A percentile compares a stretch with the other conserved stretches of the same genome.
These are phyloP conservation scores for Cyphellophora europaea DNA, from an alignment of 2,329 filamentous ascomycete genomes.

Conservation along the genomic window DNA sequence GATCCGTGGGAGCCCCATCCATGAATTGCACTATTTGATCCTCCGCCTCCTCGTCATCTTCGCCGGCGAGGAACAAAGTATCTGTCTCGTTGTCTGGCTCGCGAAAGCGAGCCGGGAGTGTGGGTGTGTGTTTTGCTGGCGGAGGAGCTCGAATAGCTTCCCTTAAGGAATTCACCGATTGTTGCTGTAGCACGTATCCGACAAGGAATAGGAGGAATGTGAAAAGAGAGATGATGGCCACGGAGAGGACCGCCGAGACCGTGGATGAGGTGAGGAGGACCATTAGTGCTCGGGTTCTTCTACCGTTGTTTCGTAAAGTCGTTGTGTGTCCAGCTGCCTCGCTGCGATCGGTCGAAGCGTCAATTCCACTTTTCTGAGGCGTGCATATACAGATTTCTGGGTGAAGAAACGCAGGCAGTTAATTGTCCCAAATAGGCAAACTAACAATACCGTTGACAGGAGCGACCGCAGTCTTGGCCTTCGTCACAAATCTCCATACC, in stretches of 20 bases:
- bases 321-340: too few relatives aligned
- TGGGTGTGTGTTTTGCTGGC: constrained; percentile 21
- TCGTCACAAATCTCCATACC: not conserved
- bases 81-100: constrained; percentile 11
- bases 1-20: not conserved
- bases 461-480: too few relatives aligned
- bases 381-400: too few relatives aligned
- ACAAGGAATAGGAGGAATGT: constrained; percentile 77
- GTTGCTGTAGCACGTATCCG: constrained; percentile 80
- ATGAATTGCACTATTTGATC: not conserved
- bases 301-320: too few relatives aligned
- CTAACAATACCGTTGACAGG: too few relatives aligned
- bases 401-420: too few relatives aligned
- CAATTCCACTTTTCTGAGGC: too few relatives aligned
- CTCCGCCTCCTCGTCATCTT: not conserved
- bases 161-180: constrained; percentile 70
- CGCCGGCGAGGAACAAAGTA: constrained; percentile 1
- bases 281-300: too few relatives aligned
- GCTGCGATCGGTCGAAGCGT: too few relatives aligned
- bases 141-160: constrained; percentile 54
- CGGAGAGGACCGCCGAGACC: constrained; percentile 33
- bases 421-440: too few relatives aligned
- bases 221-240: constrained; percentile 57
- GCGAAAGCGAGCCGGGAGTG: constrained; percentile 15
- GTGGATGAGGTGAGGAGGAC: constrained; percentile 36